Evolutionary conservation across 306 rosid species (phyloP).

Genomic region (Pyrus pyrifolia): DNA sequence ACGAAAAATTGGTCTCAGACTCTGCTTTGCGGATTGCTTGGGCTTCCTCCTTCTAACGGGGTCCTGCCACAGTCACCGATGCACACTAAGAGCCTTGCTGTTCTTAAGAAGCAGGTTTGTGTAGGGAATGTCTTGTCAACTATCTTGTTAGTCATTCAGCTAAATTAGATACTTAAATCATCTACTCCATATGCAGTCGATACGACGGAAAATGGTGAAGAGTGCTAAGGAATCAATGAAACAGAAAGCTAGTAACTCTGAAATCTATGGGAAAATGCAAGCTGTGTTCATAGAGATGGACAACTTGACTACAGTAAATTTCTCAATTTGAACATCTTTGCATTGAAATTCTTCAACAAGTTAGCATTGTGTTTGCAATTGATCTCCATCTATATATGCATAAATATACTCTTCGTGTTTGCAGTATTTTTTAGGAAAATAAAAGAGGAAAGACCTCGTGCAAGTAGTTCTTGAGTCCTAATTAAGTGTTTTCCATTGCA

Average conservation of each 20-base stretch:
- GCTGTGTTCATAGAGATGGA: constrained; percentile 81
- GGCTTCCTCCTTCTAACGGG: constrained; percentile 89
- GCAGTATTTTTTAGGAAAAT: not conserved
- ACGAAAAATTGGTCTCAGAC: constrained; percentile 42
- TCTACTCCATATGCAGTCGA: constrained; percentile 36
- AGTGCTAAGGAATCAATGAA: constrained; percentile 78
- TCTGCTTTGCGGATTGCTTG: constrained; percentile 76
- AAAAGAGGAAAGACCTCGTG: not conserved
- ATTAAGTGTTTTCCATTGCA: constrained; percentile 22
- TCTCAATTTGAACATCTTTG: not conserved
- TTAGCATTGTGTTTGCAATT: not conserved
- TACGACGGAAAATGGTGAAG: constrained; percentile 62
- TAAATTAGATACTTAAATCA: constrained; percentile 6
- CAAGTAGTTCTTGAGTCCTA: constrained; percentile 3
- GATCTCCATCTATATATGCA: not conserved
- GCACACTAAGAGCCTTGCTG: constrained; percentile 90
- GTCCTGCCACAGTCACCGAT: constrained; percentile 93
- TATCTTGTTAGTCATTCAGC: not conserved
- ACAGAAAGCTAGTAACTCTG: constrained; percentile 56
- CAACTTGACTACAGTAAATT: not conserved
- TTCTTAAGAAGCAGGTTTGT: constrained; percentile 67
- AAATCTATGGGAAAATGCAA: constrained; percentile 78
- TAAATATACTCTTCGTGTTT: not conserved
- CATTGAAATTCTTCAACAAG: not conserved
- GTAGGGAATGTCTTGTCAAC: not conserved